Conservation (phyloP, 2,329 filamentous ascomycete species). For the Cladosporium austrohemisphaericum region DNA sequence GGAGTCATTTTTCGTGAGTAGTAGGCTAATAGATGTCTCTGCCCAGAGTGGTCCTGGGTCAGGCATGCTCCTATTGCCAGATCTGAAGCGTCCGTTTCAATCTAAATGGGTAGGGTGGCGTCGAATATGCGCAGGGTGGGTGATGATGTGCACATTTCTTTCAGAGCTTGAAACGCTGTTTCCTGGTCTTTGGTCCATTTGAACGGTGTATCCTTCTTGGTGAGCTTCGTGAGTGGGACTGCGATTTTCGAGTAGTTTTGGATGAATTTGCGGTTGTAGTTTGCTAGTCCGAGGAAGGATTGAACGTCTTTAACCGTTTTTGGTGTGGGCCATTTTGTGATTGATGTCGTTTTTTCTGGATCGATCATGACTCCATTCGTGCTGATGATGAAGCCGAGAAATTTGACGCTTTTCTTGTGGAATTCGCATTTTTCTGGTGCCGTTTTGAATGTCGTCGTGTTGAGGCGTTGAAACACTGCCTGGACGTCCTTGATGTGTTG, state of each 20-base stretch:
- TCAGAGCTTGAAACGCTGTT: neutral
- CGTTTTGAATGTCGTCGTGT: constrained; percentile 17
- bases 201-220: neutral
- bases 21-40: constrained; percentile 18
- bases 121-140: constrained; percentile 16
- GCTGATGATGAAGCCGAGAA: constrained; percentile 32
- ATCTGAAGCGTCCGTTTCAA: constrained; percentile 16
- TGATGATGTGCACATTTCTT: neutral
- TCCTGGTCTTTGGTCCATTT: neutral
- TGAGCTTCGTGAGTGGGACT: neutral
- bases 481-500: neutral
- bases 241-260: constrained; percentile 6
- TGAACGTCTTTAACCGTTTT: neutral
- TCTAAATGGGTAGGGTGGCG: neutral
- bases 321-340: constrained; percentile 18
- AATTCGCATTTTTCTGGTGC: constrained; percentile 31
- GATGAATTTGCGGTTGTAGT: neutral
- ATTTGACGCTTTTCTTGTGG: constrained; percentile 27
- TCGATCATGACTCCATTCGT: constrained; percentile 27
- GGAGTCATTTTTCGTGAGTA: constrained; percentile 19
- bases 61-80: constrained; percentile 15
- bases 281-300: neutral
- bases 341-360: constrained; percentile 24
- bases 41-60: constrained; percentile 11
- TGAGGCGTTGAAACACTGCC: constrained; percentile 25